Percentiles rank a stretch among this genome's conserved stretches.
phyloP scores from a whole-genome alignment of 2,329 filamentous ascomycete species.

The Penicillium sp. region DNA sequence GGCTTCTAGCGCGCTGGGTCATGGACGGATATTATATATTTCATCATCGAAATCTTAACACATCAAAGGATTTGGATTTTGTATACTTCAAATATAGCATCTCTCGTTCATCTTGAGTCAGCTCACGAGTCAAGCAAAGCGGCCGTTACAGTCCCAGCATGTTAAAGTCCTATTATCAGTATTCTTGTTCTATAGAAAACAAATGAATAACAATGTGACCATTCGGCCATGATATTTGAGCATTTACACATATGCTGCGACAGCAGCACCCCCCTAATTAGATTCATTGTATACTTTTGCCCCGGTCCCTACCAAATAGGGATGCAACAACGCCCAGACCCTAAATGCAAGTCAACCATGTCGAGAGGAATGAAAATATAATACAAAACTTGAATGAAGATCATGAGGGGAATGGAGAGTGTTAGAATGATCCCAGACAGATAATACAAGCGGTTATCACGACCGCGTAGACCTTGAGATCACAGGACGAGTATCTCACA shows the following conservation, averaged over 20 bases:
- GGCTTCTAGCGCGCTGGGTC: background rate
- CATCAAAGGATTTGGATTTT: background rate
- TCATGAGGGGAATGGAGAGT: constrained; percentile 4
- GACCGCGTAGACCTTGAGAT: background rate
- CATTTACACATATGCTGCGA: constrained; percentile 4
- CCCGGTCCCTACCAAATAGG: background rate
- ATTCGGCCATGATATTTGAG: background rate
- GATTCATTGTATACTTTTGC: constrained; percentile 3
- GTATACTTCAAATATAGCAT: background rate
- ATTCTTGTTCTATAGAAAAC: background rate
- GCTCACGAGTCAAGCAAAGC: background rate
- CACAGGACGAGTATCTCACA: constrained; percentile 20
- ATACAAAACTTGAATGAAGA: constrained; percentile 6
- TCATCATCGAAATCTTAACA: background rate
- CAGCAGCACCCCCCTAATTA: constrained; percentile 1
- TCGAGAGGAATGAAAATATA: constrained; percentile 6
- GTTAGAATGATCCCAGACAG: background rate
- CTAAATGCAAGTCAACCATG: constrained; percentile 12
- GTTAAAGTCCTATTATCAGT: background rate
- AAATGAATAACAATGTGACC: background rate
- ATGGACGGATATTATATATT: background rate
- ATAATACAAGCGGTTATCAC: constrained; percentile 4
- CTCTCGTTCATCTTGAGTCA: background rate
- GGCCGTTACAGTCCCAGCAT: background rate
- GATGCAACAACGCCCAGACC: constrained; percentile 12